phyloP scores from a whole-genome alignment of 306 rosid species.

The Coriaria nepalensis region DNA sequence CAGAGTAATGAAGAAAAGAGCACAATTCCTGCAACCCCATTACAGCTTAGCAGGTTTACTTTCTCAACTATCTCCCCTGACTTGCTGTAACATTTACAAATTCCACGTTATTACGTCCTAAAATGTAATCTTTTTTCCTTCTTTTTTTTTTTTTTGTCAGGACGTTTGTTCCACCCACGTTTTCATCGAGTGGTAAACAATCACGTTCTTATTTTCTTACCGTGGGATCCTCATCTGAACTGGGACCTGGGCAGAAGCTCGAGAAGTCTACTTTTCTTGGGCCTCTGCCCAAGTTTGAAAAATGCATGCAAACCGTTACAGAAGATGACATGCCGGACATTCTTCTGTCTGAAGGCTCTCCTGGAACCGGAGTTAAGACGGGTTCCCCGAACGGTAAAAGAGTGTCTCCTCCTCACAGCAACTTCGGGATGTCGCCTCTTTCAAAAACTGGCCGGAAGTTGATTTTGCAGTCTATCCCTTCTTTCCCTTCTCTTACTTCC shows the following conservation, averaged over 20 bases:
- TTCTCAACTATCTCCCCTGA: slow-evolving; percentile 12
- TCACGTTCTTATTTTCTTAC: slow-evolving; percentile 49
- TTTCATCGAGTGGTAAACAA: slow-evolving; percentile 54
- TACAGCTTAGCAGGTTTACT: slow-evolving; percentile 44
- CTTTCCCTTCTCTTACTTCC: slow-evolving; percentile 74
- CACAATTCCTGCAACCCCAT: slow-evolving; percentile 47
- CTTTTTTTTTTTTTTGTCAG: slow-evolving; percentile 27
- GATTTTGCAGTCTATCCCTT: slow-evolving; percentile 71
- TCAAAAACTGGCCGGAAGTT: slow-evolving; percentile 70
- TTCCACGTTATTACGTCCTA: slow-evolving; percentile 8
- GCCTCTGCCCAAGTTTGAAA: slow-evolving; percentile 37
- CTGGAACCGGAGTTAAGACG: slow-evolving; percentile 44
- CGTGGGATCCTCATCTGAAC: slow-evolving; percentile 42
- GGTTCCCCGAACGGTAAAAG: slow-evolving; percentile 81
- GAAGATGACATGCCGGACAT: slow-evolving; percentile 58
- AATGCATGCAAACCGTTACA: slow-evolving; percentile 19
- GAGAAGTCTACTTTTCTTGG: slow-evolving; percentile 35
- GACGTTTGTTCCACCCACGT: slow-evolving; percentile 37
- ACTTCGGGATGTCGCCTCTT: slow-evolving; percentile 41
- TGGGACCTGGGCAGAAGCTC: slow-evolving; percentile 31
- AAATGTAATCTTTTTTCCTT: too few species aligned
- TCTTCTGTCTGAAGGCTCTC: slow-evolving; percentile 36
- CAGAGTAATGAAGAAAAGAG: slow-evolving; percentile 42
- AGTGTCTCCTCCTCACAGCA: slow-evolving; percentile 57
- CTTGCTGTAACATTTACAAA: slow-evolving; percentile 6